A percentile compares a stretch with the other conserved stretches of the same genome.
Conservation (phyloP, 805 yeast genomes). For the Kuraishia floccosa region DNA sequence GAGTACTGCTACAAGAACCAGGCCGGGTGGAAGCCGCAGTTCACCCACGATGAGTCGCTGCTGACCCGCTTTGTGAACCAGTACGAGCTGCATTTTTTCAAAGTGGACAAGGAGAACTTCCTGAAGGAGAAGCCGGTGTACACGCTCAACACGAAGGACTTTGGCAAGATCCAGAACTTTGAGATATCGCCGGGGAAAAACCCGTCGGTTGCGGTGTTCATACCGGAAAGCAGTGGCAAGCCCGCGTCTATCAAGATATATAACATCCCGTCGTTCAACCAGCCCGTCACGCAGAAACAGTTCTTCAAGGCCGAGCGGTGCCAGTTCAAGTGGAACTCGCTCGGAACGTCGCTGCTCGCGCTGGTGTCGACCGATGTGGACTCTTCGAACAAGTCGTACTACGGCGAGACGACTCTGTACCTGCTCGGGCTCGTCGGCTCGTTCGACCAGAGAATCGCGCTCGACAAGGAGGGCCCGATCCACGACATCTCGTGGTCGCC, state of each 20-base stretch:
- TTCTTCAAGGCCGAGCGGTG: constrained; percentile 96
- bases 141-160: constrained; percentile 44
- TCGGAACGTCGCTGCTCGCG: constrained; percentile 91
- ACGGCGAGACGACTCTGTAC: constrained; percentile 92
- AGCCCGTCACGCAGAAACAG: constrained; percentile 75
- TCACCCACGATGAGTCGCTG: constrained; percentile 67
- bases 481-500: constrained; percentile 98
- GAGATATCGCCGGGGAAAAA: constrained; percentile 78
- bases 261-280: constrained; percentile 62
- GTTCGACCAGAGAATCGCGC: constrained; percentile 77
- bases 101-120: constrained; percentile 29
- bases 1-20: constrained; percentile 74
- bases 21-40: constrained; percentile 89
- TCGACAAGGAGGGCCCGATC: constrained; percentile 91
- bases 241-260: constrained; percentile 86
- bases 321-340: constrained; percentile 82
- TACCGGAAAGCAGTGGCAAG: constrained; percentile 77
- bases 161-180: constrained; percentile 35
- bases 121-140: constrained; percentile 37
- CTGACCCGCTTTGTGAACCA: constrained; percentile 42
- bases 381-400: constrained; percentile 84
- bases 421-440: constrained; percentile 86
- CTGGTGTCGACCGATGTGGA: constrained; percentile 95
- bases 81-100: constrained; percentile 61
- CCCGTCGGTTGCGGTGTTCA: constrained; percentile 83